phyloP scores from a whole-genome alignment of 2,329 filamentous ascomycete species.

The Botrytis porri region DNA sequence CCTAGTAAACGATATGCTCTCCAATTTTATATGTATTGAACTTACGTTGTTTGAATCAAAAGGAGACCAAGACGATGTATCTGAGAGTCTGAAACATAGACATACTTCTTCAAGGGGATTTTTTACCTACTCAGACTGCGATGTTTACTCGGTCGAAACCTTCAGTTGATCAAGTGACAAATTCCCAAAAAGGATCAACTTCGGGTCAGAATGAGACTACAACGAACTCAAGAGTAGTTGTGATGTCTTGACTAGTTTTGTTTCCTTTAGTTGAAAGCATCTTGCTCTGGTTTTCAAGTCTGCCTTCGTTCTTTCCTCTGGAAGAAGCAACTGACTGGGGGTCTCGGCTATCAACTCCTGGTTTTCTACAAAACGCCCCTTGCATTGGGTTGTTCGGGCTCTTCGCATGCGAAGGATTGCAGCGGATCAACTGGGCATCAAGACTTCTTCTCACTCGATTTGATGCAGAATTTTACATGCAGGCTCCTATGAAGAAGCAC shows the following conservation, averaged over 20 bases:
- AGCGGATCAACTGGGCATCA: neutral
- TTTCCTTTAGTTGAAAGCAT: neutral
- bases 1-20: no score
- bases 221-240: neutral
- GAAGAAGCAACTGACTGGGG: neutral
- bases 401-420: neutral
- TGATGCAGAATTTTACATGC: neutral
- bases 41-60: no score
- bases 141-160: accelerated
- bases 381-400: neutral
- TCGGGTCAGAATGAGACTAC: neutral
- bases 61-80: neutral
- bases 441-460: neutral
- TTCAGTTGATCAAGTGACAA: neutral
- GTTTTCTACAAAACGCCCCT: neutral
- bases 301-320: neutral
- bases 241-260: accelerated
- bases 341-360: neutral
- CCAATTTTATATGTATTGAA: neutral
- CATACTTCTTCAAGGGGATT: no score
- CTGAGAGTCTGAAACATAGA: neutral
- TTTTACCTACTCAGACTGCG: no score
- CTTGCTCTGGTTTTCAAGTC: no score
- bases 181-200: no score
- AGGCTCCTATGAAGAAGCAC: neutral